Conservation (phyloP, 129 eudicot species). For the Cynara cardunculus region DNA sequence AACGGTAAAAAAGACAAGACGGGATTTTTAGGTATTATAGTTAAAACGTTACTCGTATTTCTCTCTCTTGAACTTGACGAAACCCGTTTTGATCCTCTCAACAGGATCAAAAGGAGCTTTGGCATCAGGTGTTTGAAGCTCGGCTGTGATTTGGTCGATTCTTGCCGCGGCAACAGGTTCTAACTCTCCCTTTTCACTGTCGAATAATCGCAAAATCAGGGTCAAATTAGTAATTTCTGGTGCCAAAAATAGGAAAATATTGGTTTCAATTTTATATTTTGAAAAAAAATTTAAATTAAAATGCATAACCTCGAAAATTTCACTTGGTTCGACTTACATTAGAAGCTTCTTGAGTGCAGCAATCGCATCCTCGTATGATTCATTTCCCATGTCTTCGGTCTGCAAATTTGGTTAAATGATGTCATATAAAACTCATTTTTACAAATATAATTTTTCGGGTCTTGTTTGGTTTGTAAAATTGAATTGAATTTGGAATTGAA, state of each 20-base stretch:
- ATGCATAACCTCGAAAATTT: not conserved
- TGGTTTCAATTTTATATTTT: not conserved
- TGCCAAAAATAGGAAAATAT: not conserved
- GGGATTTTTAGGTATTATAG: not conserved
- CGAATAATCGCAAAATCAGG: not conserved
- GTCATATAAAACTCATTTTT: no score
- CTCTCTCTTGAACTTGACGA: slow-evolving; percentile 76
- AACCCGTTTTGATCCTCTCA: slow-evolving; percentile 78
- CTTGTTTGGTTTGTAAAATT: not conserved
- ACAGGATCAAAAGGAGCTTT: slow-evolving; percentile 46
- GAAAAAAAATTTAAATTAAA: not conserved
- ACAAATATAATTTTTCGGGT: no score
- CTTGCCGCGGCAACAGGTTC: slow-evolving; percentile 78
- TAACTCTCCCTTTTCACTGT: slow-evolving; percentile 83
- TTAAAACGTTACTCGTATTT: slow-evolving; percentile 53
- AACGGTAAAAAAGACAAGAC: not conserved
- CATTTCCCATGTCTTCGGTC: slow-evolving; percentile 85
- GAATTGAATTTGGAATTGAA: no score
- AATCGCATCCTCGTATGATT: slow-evolving; percentile 76
- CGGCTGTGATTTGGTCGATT: slow-evolving; percentile 67
- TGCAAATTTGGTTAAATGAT: slow-evolving; percentile 24
- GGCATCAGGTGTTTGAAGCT: slow-evolving; percentile 38
- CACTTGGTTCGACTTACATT: slow-evolving; percentile 41
- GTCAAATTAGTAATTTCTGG: not conserved
- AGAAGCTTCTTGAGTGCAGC: slow-evolving; percentile 74